Conservation (phyloP, 495 filamentous ascomycete genomes). For the Jackrogersella minutella region DNA sequence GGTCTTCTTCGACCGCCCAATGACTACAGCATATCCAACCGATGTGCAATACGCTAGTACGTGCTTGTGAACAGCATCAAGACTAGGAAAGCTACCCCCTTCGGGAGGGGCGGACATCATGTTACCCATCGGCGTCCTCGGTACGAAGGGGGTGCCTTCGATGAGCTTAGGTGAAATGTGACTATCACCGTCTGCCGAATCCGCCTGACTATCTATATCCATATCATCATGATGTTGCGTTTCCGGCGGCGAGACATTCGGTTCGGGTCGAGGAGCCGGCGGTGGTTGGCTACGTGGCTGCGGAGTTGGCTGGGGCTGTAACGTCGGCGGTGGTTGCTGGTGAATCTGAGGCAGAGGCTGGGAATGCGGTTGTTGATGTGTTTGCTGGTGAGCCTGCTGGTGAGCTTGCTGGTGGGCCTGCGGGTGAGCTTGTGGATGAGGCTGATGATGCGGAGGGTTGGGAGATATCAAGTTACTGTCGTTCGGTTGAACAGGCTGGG, state of each 20-base stretch:
- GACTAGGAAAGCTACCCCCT: conserved; percentile 61
- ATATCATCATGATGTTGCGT: conserved; percentile 53
- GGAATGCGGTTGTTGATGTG: conserved; percentile 50
- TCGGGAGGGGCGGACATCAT: conserved; percentile 64
- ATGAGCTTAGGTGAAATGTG: conserved; percentile 54
- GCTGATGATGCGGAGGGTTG: conserved; percentile 43
- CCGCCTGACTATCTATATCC: conserved; percentile 51
- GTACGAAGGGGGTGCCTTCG: conserved; percentile 54
- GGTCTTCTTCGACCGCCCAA: conserved; percentile 65
- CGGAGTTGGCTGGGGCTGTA: conserved; percentile 42
- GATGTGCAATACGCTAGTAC: conserved; percentile 63
- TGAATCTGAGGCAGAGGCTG: conserved; percentile 55
- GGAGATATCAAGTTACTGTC: conserved; percentile 41
- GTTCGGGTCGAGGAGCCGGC: conserved; percentile 48
- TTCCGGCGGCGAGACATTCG: conserved; percentile 46
- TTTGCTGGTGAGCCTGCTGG: conserved; percentile 41
- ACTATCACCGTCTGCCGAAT: conserved; percentile 49
- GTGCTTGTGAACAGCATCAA: conserved; percentile 62
- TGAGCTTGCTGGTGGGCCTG: conserved; percentile 54
- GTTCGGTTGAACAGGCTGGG: conserved; percentile 44
- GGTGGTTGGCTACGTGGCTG: conserved; percentile 39
- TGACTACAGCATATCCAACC: conserved; percentile 65
- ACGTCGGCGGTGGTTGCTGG: conserved; percentile 41
- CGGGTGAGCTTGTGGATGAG: conserved; percentile 47
- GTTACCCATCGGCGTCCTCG: conserved; percentile 53